Conservation (phyloP, 2,329 filamentous ascomycete species). For the Trematosphaeria pertusa region DNA sequence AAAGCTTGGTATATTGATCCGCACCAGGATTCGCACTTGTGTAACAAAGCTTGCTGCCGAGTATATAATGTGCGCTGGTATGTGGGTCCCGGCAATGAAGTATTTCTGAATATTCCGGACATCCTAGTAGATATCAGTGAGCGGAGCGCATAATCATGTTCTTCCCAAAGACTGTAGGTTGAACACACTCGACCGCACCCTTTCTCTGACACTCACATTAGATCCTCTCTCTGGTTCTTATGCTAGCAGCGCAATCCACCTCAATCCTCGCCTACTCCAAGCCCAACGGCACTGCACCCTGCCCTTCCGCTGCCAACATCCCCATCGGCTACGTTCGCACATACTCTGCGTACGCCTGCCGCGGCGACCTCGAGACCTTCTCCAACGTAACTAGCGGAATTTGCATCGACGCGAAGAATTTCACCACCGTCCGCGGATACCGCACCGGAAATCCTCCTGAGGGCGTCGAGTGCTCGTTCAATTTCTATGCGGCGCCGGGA, state of each 20-base stretch:
- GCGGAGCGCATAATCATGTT: background rate
- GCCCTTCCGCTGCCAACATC: background rate
- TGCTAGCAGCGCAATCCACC: too few relatives aligned
- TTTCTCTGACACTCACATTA: background rate
- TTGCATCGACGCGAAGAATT: constrained; percentile 9
- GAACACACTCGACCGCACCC: background rate
- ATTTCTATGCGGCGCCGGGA: constrained; percentile 3
- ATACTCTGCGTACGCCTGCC: constrained; percentile 10
- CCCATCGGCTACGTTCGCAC: constrained; percentile 6
- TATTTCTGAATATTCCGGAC: too few relatives aligned
- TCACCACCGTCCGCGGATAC: constrained; percentile 10
- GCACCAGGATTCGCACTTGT: background rate
- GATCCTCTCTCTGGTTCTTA: too few relatives aligned
- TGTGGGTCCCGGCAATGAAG: too few relatives aligned
- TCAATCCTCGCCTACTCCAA: background rate
- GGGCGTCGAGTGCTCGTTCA: constrained; percentile 10
- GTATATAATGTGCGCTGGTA: too few relatives aligned
- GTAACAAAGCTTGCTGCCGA: background rate
- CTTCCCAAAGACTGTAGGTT: background rate
- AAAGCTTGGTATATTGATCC: constrained; percentile 10
- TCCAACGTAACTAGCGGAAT: constrained; percentile 4
- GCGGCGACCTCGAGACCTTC: constrained; percentile 10
- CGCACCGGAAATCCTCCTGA: constrained; percentile 4
- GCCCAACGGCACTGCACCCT: background rate
- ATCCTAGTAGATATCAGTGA: background rate